These are phyloP conservation scores for Paramyrothecium roridum DNA, from an alignment of 2,329 filamentous ascomycete genomes.

Conservation along the genomic window DNA sequence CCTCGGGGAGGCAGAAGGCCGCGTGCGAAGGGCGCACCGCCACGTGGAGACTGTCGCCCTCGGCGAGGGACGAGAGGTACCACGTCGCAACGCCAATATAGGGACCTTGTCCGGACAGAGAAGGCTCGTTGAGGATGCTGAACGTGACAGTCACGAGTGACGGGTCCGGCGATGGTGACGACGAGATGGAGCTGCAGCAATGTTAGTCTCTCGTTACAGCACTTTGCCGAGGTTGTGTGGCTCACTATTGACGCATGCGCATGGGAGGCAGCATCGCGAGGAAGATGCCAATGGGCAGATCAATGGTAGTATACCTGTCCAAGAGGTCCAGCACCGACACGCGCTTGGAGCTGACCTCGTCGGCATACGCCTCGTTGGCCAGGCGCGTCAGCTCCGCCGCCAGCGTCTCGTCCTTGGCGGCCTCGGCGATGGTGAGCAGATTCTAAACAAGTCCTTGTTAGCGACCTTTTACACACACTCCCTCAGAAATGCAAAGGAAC, in stretches of 20 bases:
- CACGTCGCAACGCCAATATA: conserved; percentile 59
- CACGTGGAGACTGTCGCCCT: conserved; percentile 45
- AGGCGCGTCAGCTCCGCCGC: conserved; percentile 42
- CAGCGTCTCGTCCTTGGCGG: conserved; percentile 41
- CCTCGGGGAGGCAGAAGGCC: conserved; percentile 48
- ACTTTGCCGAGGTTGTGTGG: conserved; percentile 13
- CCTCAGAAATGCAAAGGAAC: too few relatives aligned
- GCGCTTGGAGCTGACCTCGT: conserved; percentile 49
- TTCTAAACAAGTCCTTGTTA: conserved; percentile 20
- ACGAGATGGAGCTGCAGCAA: conserved; percentile 61
- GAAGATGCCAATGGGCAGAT: conserved; percentile 63
- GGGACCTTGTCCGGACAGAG: conserved; percentile 44
- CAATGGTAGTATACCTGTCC: conserved; percentile 56
- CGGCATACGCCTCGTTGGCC: conserved; percentile 40
- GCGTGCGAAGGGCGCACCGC: conserved; percentile 39
- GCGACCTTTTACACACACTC: too few relatives aligned
- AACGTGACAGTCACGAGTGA: conserved; percentile 64
- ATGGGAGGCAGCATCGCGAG: conserved; percentile 72
- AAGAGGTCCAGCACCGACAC: conserved; percentile 68
- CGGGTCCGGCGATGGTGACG: conserved; percentile 61
- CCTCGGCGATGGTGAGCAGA: conserved; percentile 41
- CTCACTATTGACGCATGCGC: conserved; percentile 68
- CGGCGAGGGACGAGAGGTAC: conserved; percentile 50
- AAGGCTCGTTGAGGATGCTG: conserved; percentile 57
- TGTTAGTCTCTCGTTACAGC: conserved; percentile 29